Evolutionary conservation across 2,329 filamentous ascomycete species (phyloP).

Genomic region (Microascus cirrosus): DNA sequence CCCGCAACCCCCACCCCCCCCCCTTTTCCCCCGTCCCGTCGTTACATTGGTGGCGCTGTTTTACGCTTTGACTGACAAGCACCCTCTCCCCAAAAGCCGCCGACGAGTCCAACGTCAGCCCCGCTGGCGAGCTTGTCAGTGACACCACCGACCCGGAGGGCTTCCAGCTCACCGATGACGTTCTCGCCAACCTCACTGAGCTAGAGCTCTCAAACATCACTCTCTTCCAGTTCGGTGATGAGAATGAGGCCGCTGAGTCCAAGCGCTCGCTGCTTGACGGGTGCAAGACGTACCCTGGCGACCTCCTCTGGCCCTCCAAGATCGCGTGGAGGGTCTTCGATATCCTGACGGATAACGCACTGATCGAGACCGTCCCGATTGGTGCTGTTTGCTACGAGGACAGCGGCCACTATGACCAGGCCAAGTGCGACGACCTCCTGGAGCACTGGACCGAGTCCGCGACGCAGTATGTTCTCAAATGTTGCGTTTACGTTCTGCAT

Average conservation of each 20-base stretch:
- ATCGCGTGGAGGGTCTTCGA: conserved; percentile 39
- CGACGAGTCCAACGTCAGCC: neutral
- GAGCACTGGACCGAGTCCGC: conserved; percentile 1
- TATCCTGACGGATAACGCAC: conserved; percentile 31
- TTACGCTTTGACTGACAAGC: neutral
- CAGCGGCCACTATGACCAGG: conserved; percentile 18
- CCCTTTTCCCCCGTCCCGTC: no score
- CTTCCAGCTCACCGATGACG: conserved; percentile 21
- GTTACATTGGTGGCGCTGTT: neutral
- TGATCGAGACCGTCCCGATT: conserved; percentile 43
- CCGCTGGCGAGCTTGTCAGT: conserved; percentile 1
- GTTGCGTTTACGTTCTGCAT: neutral
- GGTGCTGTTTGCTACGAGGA: conserved; percentile 37
- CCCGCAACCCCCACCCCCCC: neutral
- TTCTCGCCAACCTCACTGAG: conserved; percentile 18
- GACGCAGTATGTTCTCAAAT: neutral
- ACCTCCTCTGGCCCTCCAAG: conserved; percentile 38
- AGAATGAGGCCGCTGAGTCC: conserved; percentile 1
- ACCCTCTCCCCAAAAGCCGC: neutral
- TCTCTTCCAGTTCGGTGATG: conserved; percentile 20
- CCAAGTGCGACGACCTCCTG: conserved; percentile 17
- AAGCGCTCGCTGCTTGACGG: neutral
- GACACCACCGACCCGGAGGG: neutral
- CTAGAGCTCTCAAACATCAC: conserved; percentile 18
- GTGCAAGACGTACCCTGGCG: conserved; percentile 37